Evolutionary conservation across 2,329 filamentous ascomycete genomes (phyloP), one percentile per base, ranked within the genome.

Genomic region (Incumbomyces lentus): DNA sequence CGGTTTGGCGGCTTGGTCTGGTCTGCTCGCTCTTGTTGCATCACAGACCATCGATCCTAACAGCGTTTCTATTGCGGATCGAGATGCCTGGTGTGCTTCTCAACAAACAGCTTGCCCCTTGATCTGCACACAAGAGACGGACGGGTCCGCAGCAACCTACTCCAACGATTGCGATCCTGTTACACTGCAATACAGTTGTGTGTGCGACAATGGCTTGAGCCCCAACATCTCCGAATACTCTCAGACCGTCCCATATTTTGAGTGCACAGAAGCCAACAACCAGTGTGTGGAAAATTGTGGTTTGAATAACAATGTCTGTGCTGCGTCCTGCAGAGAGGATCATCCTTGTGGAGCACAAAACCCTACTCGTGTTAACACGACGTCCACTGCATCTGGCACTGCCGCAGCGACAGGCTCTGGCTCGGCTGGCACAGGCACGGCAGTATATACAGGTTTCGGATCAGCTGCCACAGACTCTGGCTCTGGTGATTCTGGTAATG

Each of bases 211-310:
- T 58, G 68, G 69, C 52, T 53, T 70, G 45, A 58, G 65, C 4
- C 78, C 78, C 55, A 81, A 81, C 59, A 63, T 77, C 47, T 73
- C 75, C 51, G 67, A 80, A 58, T 82, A 76, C 68, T 76, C 75
- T 30, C 72, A 76, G 55, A 81, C 78, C 12, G 68, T 82, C 43
- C 76, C 78, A 14, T 82, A 74, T 68, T 81, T 69, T 64, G 68
- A 75, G 61, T 82, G 78, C 66, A 72, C 70, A 8, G 68, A 77
- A 52, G 68, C 66, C 63, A 75, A 73, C 60, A 74, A 68, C 58
- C 66, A 78, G 52, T 79, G 76, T 55, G 74, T 78, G 18, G 56
- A 52, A 11, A 64, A 63, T 54, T 81, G 78, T 52, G 51, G 51
- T n/a, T 47, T 49, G 57, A 63, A 60, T 14, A 55, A 75, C 58